phyloP scores from a whole-genome alignment of 176 grass and related monocot species.

The Lolium perenne region DNA sequence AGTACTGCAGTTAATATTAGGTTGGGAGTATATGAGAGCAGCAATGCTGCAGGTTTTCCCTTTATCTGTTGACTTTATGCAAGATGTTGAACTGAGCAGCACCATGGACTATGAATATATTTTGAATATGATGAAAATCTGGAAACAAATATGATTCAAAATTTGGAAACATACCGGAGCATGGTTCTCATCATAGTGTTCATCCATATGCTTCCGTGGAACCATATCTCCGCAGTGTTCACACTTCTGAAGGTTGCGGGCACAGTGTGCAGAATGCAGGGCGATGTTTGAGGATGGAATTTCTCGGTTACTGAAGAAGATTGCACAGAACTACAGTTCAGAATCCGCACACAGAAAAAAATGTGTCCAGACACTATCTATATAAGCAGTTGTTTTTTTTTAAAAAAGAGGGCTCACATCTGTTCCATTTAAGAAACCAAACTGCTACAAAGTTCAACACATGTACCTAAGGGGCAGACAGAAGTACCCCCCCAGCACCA shows the following conservation, averaged over 20 bases:
- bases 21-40: neutral
- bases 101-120: neutral
- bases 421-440: no score
- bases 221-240: constrained; percentile 67
- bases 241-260: constrained; percentile 77
- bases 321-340: neutral
- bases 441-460: no score
- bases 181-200: constrained; percentile 69
- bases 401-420: no score
- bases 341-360: neutral
- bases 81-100: neutral
- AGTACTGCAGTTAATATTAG: constrained; percentile 2
- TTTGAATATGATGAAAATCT: constrained; percentile 14
- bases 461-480: no score
- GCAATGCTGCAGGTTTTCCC: neutral
- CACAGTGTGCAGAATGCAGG: constrained; percentile 66
- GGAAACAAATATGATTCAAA: neutral
- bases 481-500: no score
- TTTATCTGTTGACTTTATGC: neutral
- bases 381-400: neutral
- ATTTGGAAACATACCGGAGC: constrained; percentile 53
- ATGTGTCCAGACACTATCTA: neutral
- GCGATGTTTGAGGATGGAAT: constrained; percentile 61
- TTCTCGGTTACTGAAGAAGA: constrained; percentile 52
- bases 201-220: constrained; percentile 63